Base-by-base conservation (phyloP, 1,284 basidiomycete genomes). In the Gomphus sp. region DNA sequence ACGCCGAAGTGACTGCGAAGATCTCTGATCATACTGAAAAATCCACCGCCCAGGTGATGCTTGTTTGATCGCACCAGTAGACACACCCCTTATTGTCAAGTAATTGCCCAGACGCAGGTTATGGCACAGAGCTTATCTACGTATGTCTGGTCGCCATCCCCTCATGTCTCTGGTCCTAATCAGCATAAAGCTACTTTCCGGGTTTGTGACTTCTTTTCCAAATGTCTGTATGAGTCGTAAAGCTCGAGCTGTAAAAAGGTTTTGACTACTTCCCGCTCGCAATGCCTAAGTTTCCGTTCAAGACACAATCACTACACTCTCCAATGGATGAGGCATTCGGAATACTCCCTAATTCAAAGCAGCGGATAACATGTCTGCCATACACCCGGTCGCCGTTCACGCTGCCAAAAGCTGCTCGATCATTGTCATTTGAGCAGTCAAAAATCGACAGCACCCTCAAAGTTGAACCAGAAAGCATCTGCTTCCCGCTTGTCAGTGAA, bases 1-100 rank as follows among this genome's bases (percentile, higher is more conserved):
- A 82, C 63, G 78, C 75, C 5, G 76, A 81, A 65, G 64, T 82
- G 14, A 70, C 76, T 60, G 75, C 69, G 10, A 67, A 62, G 14
- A 60, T 50, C 4, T 33, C 49, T n/a, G 49, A 33, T 16, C 49
- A 50, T 16, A 34, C 16, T 9, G 49, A 2, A 25, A 25, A 50
- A 4, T 50, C 49, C 49, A 50, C 49, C 14, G 31, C 34, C 22
- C 49, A 16, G 33, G 49, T 50, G n/a, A 34, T 12, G 31, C 49
- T 34, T 50, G 28, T 31, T 50, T n/a, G 1, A 33, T 50, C 31
- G n/a, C 28, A 12, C 31, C 49, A 16, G 33, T 34, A 50, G 16
- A 33, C 4, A 31, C 22, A 1, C 33, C 33, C 4, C 47, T 48
- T 33, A 48, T 48, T 34, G 11, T 16, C 7, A 9, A 22, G 5